Base-by-base conservation (phyloP, 495 filamentous ascomycete genomes). In the Trypethelium eluteriae region DNA sequence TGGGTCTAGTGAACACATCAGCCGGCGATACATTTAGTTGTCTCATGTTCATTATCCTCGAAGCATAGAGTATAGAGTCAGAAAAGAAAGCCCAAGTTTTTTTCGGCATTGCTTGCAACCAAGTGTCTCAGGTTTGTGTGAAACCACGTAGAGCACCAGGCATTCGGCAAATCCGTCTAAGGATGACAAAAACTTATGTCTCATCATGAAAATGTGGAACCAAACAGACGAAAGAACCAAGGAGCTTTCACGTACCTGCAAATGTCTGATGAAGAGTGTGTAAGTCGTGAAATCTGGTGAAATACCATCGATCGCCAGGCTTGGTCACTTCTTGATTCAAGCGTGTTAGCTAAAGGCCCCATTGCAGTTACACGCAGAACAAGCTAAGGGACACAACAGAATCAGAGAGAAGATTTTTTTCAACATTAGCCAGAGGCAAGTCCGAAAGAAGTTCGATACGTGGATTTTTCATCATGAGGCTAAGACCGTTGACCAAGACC, bases 321-420 rank as follows among this genome's bases (percentile, higher is more conserved):
- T 25, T 25, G 25, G 25, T 25, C 25, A 25, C 25, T 25, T 25
- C 25, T 25, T 25, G 25, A 25, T 25, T 25, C 25, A 25, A 25
- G 25, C 25, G 25, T 25, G 25, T 25, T 25, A 25, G 25, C 25
- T 25, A 25, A 25, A 25, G 25, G 25, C 25, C 25, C 1, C 25
- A 25, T 25, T 25, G 25, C 25, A 25, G 25, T 25, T 25, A 25
- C 25, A 25, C 25, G 25, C 25, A 25, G 25, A 25, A 25, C 25
- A 25, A 25, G 25, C 25, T 25, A 36, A 36, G 18, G 32, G 18
- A 34, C 34, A 32, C 32, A 36, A 10, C 32, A 9, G 3, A 36
- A 36, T 59, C 53, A 59, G 53, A 36, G 53, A 59, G 53, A 59
- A 59, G 53, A 59, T 59, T 59, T 11, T 25, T 59, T 36, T 59